Base-by-base conservation (phyloP, 83 land plant species). In the Diphasiastrum complanatum region DNA sequence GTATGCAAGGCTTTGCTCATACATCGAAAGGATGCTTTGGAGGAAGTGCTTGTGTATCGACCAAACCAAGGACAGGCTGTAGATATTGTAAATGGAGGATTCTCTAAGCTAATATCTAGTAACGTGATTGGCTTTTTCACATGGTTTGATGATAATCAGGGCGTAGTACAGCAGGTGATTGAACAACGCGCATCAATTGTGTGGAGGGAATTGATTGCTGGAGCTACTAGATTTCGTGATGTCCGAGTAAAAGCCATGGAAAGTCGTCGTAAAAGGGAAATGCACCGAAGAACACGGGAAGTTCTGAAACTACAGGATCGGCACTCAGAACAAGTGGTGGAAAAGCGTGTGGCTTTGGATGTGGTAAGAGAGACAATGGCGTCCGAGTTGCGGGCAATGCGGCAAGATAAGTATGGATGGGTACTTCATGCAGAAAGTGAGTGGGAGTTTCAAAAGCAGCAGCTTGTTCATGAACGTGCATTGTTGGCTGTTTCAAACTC, bases 351-450 rank as follows among this genome's bases (percentile, higher is more conserved):
- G 72, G 97, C 83, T n/a, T 81, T 86, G 51, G 97, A 95, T 23
- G 40, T 75, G 63, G 77, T 84, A 45, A 86, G 99, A 47, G 97
- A 95, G 60, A 69, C 81, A 29, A 75, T 86, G 85, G 74, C 90
- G 16, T 85, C 93, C 51, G 93, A 86, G 75, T 59, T 95, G 45
- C 74, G 99, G 69, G 83, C 78, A 28, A 63, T 95, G 45, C 85
- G 99, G 19, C 99, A 95, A 57, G 95, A 88, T 69, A 95, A 90
- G 58, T 95, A 90, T 78, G 99, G 97, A 34, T 95, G 99, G 99
- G 87, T 95, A 54, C 83, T 95, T n/a, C 99, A 95, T 75, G 99
- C 99, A 43, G 99, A 95, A 61, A 84, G 89, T 75, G 97, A 86
- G 64, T 90, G 99, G 99, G 82, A 82, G 63, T 65, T 69, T 18